A percentile compares a stretch with the other conserved stretches of the same genome.
Conservation (phyloP, 1,284 basidiomycete species). For the Megacollybia platyphylla region DNA sequence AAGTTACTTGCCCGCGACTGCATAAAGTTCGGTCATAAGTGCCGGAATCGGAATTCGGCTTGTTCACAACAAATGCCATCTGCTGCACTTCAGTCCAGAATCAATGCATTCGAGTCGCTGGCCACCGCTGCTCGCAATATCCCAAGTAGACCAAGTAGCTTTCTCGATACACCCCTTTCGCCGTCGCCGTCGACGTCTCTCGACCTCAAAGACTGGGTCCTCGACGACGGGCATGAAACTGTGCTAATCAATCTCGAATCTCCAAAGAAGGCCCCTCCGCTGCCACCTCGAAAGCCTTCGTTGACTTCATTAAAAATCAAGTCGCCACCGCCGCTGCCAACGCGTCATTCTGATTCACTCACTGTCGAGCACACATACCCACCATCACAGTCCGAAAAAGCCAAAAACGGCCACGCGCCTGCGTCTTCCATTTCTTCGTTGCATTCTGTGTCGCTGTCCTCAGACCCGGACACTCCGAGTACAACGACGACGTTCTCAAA, state of each 20-base stretch:
- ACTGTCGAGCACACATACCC: constrained; percentile 48
- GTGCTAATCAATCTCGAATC: constrained; percentile 30
- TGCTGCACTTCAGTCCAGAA: constrained; percentile 41
- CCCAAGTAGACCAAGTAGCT: constrained; percentile 10
- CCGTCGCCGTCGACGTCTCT: constrained; percentile 45
- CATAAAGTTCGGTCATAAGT: constrained; percentile 40
- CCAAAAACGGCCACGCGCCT: constrained; percentile 33
- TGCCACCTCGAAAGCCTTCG: constrained; percentile 57
- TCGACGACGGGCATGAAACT: constrained; percentile 39
- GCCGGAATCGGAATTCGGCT: constrained; percentile 1
- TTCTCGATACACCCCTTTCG: constrained; percentile 34
- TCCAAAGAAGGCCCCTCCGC: constrained; percentile 31
- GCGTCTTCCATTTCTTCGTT: constrained; percentile 69
- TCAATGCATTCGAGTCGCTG: constrained; percentile 33
- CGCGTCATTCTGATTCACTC: constrained; percentile 28
- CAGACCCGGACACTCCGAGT: constrained; percentile 34
- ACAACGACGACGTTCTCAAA: constrained; percentile 18
- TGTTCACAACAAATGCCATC: constrained; percentile 25
- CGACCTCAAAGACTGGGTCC: constrained; percentile 64
- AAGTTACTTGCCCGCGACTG: constrained; percentile 38
- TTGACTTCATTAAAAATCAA: constrained; percentile 10
- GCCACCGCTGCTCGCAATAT: not conserved
- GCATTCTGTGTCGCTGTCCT: constrained; percentile 69
- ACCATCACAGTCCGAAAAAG: constrained; percentile 25
- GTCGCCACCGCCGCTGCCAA: constrained; percentile 13